Conservation (phyloP, 1,284 basidiomycete genomes). For the Naganishia sp. region DNA sequence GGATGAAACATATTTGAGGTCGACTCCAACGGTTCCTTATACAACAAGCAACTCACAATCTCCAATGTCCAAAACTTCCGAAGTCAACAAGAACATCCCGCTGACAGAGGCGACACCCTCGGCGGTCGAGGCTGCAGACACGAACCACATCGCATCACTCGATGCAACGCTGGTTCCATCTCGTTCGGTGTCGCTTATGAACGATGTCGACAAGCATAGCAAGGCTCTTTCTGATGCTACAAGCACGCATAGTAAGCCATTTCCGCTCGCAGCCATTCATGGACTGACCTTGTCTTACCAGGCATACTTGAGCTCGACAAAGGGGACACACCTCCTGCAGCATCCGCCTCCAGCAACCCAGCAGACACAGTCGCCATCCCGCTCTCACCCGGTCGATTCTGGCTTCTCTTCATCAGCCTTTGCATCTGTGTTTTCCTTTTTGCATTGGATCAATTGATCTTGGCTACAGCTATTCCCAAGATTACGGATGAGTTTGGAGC, state of each 20-base stretch:
- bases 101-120: slow-evolving; percentile 5
- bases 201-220: background rate
- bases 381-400: slow-evolving; percentile 19
- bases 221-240: slow-evolving; percentile 8
- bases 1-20: too few relatives aligned
- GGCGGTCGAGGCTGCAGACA: background rate
- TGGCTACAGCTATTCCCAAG: slow-evolving; percentile 53
- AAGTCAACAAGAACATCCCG: slow-evolving; percentile 11
- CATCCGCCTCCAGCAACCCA: too few relatives aligned
- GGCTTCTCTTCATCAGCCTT: slow-evolving; percentile 18
- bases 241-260: slow-evolving; percentile 2
- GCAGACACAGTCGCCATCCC: slow-evolving; percentile 16
- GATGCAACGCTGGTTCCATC: background rate
- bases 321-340: background rate
- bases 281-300: background rate
- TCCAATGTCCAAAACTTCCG: background rate
- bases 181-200: background rate
- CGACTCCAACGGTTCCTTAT: too few relatives aligned
- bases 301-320: slow-evolving; percentile 7
- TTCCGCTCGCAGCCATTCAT: background rate
- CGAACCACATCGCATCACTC: background rate
- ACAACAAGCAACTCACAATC: too few relatives aligned
- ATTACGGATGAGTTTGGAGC: slow-evolving; percentile 54
- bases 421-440: slow-evolving; percentile 31
- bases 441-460: slow-evolving; percentile 54